Evolutionary conservation across 2,329 filamentous ascomycete species (phyloP).

Genomic region (Cryphonectria parasitica): DNA sequence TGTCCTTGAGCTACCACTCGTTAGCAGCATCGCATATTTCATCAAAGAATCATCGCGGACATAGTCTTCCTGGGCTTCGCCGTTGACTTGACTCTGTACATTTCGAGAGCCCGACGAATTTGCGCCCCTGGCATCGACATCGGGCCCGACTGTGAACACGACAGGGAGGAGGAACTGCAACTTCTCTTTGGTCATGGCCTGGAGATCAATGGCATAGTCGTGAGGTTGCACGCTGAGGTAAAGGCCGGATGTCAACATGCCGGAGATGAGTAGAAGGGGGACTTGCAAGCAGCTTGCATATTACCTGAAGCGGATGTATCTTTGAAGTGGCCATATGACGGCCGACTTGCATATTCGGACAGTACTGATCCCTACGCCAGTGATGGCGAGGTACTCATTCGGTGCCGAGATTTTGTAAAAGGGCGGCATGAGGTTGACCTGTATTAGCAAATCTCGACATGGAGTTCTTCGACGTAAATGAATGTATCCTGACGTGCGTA

Average conservation of each 20-base stretch:
- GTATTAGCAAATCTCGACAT: not conserved
- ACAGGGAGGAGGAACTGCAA: conserved; percentile 81
- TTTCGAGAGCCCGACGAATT: conserved; percentile 38
- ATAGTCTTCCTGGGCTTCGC: conserved; percentile 48
- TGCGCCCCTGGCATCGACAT: conserved; percentile 64
- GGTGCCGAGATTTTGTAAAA: conserved; percentile 70
- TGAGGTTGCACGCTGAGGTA: conserved; percentile 69
- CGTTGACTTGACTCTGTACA: conserved; percentile 30
- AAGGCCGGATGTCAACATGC: conserved; percentile 33
- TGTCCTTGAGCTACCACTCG: conserved; percentile 55
- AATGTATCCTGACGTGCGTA: not conserved
- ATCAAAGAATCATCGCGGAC: conserved; percentile 66
- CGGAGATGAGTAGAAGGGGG: not conserved
- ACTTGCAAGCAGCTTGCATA: not conserved
- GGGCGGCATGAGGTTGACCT: not conserved
- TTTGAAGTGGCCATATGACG: conserved; percentile 73
- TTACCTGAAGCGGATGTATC: conserved; percentile 56
- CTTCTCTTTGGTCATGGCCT: conserved; percentile 90
- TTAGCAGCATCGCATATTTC: conserved; percentile 82
- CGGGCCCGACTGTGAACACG: conserved; percentile 84
- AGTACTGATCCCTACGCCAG: conserved; percentile 74
- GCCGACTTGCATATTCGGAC: conserved; percentile 80
- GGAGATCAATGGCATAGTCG: conserved; percentile 80
- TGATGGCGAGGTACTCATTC: conserved; percentile 86
- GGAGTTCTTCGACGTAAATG: too few species aligned